Evolutionary conservation across 331 rosid species (phyloP).

Genomic region (Telfairia occidentalis): DNA sequence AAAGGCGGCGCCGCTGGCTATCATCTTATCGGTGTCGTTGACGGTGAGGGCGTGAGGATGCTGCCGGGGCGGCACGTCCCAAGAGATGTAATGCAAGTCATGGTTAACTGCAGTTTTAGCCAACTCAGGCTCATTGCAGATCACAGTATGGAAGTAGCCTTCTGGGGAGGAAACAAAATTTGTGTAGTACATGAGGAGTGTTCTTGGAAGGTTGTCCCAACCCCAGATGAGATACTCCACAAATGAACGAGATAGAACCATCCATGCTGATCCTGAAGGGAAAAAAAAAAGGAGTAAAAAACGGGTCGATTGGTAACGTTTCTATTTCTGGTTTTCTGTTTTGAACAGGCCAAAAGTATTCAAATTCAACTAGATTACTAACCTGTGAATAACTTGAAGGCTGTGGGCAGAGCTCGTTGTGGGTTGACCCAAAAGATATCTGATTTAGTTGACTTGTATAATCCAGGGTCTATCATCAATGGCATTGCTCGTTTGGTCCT

Average conservation of each 20-base stretch:
- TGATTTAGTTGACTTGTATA: constrained; percentile 50
- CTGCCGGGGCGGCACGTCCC: constrained; percentile 80
- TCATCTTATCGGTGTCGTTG: constrained; percentile 62
- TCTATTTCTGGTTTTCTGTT: background rate
- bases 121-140: constrained; percentile 67
- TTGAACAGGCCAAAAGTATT: background rate
- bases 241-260: constrained; percentile 67
- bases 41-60: constrained; percentile 73
- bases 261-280: constrained; percentile 89
- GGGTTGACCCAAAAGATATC: constrained; percentile 70
- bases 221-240: constrained; percentile 76
- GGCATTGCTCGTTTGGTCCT: constrained; percentile 86
- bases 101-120: constrained; percentile 61
- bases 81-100: constrained; percentile 76
- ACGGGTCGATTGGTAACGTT: background rate
- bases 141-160: constrained; percentile 90
- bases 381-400: constrained; percentile 90
- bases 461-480: constrained; percentile 77
- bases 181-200: constrained; percentile 85
- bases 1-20: constrained; percentile 65
- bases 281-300: background rate
- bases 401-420: constrained; percentile 49
- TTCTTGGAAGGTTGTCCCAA: constrained; percentile 92
- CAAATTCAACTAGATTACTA: constrained; percentile 16
- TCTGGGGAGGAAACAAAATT: constrained; percentile 91